Evolutionary conservation across 179 eudicot species (phyloP), one percentile per base, ranked within the genome.

Genomic region (Silene vulgaris): DNA sequence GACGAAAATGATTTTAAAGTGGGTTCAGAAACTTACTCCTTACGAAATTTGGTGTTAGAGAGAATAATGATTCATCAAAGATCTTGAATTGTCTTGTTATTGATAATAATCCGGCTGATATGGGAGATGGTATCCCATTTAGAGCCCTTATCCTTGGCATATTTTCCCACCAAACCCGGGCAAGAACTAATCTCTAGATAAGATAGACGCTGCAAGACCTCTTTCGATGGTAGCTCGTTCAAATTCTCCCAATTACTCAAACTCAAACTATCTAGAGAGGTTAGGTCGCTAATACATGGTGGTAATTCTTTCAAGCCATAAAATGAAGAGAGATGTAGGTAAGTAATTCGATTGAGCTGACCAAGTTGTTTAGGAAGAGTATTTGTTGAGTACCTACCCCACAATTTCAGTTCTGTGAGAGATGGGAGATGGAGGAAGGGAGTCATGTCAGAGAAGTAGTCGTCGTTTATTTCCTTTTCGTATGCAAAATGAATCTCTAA

Each of bases 61-160:
- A 20, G 28, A 4, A 3, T 20, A 2, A 60, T 1, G n/a, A 4
- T 4, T 59, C 19, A 3, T 59, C 23, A 12, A 17, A 17, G 29
- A 60, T 60, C 12, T 20, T 20, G 28, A 60, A 20, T 20, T 19
- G 4, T 23, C 3, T 0, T 61, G 29, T 3, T 12, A 35, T 3
- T 0, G 1, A 5, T 35, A 35, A 35, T 5, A 35, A 35, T 35
- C 40, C 4, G 4, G 0, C 30, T 29, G 17, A 76, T 28, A 61
- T 61, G 62, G 3, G 79, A 59, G 75, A 76, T 76, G 45, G 37
- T 69, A 4, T 60, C 12, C 69, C 74, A 59, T 28, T 77, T 40
- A 16, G 62, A 40, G 9, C 79, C 69, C 13, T 11, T 7, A 32
- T 69, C 69, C 8, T 16, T 37, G 9, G 48, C 13, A 61, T 17